These are phyloP conservation scores for Trichoderma sp. DNA, from an alignment of 2,329 filamentous ascomycete species.

Conservation along the genomic window DNA sequence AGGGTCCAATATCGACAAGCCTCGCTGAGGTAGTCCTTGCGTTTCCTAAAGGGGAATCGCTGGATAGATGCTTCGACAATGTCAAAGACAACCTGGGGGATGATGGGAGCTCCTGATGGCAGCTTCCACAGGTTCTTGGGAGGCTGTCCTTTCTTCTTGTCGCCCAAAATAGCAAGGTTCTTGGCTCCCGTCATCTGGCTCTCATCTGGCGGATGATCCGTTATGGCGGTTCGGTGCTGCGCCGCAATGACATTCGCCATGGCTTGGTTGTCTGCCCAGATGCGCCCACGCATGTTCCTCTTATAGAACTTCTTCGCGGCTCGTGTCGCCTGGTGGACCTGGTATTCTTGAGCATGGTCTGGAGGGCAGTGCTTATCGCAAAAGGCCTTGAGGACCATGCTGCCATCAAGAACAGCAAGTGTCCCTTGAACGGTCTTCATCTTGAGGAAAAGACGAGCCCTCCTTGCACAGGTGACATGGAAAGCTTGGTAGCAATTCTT, in stretches of 20 bases:
- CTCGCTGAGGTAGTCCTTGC: conserved; percentile 90
- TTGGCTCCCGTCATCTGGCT: conserved; percentile 83
- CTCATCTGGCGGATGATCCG: conserved; percentile 77
- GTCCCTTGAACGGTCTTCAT: conserved; percentile 93
- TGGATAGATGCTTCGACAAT: conserved; percentile 82
- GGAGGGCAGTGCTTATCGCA: conserved; percentile 93
- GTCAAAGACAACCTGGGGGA: conserved; percentile 85
- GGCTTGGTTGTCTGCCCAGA: conserved; percentile 90
- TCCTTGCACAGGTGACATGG: conserved; percentile 92
- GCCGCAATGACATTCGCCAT: conserved; percentile 82
- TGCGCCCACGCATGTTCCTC: conserved; percentile 81
- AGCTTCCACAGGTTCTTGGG: conserved; percentile 73
- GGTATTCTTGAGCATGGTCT: conserved; percentile 86
- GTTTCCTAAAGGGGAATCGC: conserved; percentile 77
- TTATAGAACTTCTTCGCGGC: conserved; percentile 90
- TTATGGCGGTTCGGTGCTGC: conserved; percentile 64
- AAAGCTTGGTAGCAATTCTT: conserved; percentile 97
- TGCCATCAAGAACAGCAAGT: conserved; percentile 75
- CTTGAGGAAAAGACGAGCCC: conserved; percentile 84
- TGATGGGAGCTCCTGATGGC: conserved; percentile 91
- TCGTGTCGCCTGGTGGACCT: conserved; percentile 76
- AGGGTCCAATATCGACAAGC: conserved; percentile 97
- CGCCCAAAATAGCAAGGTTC: conserved; percentile 72
- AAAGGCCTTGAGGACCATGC: conserved; percentile 86
- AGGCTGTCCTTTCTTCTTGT: conserved; percentile 71